These are phyloP conservation scores for Azolla pinnata DNA, from an alignment of 75 land plant species.

Conservation along the genomic window DNA sequence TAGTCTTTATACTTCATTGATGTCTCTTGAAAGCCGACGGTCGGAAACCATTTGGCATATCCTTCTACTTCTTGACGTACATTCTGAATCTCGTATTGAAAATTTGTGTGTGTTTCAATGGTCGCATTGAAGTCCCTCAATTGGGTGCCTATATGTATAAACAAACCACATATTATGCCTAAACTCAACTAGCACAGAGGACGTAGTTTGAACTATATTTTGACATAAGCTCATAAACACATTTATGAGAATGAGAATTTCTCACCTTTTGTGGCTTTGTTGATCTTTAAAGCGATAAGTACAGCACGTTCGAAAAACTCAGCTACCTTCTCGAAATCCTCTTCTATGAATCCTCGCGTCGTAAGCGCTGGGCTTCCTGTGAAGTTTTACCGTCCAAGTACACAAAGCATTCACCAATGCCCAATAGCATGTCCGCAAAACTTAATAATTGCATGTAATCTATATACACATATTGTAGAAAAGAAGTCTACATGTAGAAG, in stretches of 20 bases:
- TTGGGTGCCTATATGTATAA: slow-evolving; percentile 43
- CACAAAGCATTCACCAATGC: not conserved
- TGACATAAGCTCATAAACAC: not conserved
- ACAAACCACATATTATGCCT: not conserved
- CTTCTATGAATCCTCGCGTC: slow-evolving; percentile 81
- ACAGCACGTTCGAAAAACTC: slow-evolving; percentile 82
- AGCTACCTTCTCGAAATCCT: slow-evolving; percentile 85
- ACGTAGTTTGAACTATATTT: slow-evolving; percentile 1
- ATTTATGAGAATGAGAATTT: not conserved
- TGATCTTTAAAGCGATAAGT: slow-evolving; percentile 61
- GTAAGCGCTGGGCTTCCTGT: slow-evolving; percentile 94
- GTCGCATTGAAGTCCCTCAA: slow-evolving; percentile 83
- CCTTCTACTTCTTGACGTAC: slow-evolving; percentile 74
- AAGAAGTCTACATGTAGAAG: too few species aligned
- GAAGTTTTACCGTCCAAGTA: not conserved
- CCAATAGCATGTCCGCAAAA: not conserved
- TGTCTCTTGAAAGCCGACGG: slow-evolving; percentile 84
- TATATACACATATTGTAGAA: not conserved
- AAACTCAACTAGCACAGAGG: not conserved
- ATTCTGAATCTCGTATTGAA: slow-evolving; percentile 56
- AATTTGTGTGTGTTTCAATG: slow-evolving; percentile 34
- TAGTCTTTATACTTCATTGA: slow-evolving; percentile 80
- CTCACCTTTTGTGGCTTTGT: slow-evolving; percentile 47
- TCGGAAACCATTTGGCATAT: slow-evolving; percentile 86
- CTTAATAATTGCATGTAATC: not conserved